phyloP scores from a whole-genome alignment of 768 basidiomycete genomes.

The Tephrocybe sp. region DNA sequence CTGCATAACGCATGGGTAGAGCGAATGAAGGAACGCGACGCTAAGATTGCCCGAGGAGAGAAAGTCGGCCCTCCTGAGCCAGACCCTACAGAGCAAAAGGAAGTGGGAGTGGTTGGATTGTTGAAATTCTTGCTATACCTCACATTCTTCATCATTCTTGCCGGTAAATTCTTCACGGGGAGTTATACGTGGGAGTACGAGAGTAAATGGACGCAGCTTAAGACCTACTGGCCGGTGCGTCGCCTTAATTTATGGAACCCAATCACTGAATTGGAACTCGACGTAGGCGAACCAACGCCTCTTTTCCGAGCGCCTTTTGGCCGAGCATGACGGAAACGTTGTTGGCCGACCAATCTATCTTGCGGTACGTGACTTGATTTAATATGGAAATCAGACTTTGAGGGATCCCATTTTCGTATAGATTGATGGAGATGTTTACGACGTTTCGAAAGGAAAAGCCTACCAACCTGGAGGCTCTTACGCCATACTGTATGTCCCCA shows the following conservation, averaged over 20 bases:
- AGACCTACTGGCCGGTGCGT: conserved; percentile 62
- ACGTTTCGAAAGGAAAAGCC: conserved; percentile 75
- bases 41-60: conserved; percentile 72
- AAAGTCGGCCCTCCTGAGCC: conserved; percentile 67
- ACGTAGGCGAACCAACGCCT: conserved; percentile 56
- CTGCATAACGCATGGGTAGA: conserved; percentile 63
- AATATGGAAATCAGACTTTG: neutral
- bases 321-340: conserved; percentile 69
- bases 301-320: conserved; percentile 72
- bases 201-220: conserved; percentile 56
- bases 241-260: no score
- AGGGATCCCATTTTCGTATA: conserved; percentile 25
- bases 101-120: conserved; percentile 62
- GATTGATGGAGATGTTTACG: conserved; percentile 93
- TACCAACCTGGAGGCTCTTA: conserved; percentile 92
- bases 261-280: no score
- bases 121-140: conserved; percentile 67
- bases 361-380: conserved; percentile 50
- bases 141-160: conserved; percentile 50
- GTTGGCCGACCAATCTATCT: conserved; percentile 73
- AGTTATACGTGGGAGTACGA: conserved; percentile 84
- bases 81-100: conserved; percentile 68
- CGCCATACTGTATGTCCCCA: conserved; percentile 55
- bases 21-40: conserved; percentile 69
- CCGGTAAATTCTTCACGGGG: conserved; percentile 85